A percentile compares a stretch with the other conserved stretches of the same genome.
These are phyloP conservation scores for Dendrobium nobile DNA, from an alignment of 106 monocot genomes.

Conservation along the genomic window DNA sequence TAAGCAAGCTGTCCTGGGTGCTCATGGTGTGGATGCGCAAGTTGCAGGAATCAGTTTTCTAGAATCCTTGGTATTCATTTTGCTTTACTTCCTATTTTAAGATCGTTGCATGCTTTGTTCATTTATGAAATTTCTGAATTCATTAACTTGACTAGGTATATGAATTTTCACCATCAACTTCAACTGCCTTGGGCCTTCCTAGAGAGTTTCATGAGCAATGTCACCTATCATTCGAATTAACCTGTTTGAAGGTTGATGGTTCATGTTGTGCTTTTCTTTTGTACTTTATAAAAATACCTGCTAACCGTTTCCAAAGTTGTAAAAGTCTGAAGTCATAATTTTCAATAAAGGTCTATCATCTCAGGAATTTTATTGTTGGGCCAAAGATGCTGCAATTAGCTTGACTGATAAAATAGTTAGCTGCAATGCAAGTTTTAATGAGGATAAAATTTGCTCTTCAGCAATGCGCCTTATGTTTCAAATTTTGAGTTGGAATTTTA, in stretches of 20 bases:
- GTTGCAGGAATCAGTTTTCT: constrained; percentile 66
- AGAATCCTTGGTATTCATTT: constrained; percentile 65
- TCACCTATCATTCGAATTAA: constrained; percentile 45
- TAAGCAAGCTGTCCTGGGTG: constrained; percentile 59
- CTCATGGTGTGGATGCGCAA: constrained; percentile 65
- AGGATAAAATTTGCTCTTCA: constrained; percentile 76
- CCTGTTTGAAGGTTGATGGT: constrained; percentile 73
- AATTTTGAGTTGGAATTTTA: constrained; percentile 95
- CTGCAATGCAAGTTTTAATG: constrained; percentile 22
- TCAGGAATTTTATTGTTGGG: constrained; percentile 94
- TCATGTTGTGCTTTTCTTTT: neutral
- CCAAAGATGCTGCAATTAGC: constrained; percentile 59
- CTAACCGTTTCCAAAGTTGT: too few relatives aligned
- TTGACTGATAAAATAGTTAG: constrained; percentile 44
- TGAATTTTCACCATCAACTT: constrained; percentile 81
- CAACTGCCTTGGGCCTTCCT: constrained; percentile 81
- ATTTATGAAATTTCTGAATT: constrained; percentile 2
- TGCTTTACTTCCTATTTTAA: constrained; percentile 2
- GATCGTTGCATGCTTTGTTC: neutral
- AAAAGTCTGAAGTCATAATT: neutral
- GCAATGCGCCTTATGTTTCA: constrained; percentile 85
- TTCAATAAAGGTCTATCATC: neutral
- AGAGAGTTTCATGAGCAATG: constrained; percentile 84
- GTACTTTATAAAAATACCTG: neutral
- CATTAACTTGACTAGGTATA: constrained; percentile 42